A percentile compares a stretch with the other conserved stretches of the same genome.
These are phyloP conservation scores for Daedaleopsis nitida DNA, from an alignment of 768 basidiomycete genomes.

Conservation along the genomic window DNA sequence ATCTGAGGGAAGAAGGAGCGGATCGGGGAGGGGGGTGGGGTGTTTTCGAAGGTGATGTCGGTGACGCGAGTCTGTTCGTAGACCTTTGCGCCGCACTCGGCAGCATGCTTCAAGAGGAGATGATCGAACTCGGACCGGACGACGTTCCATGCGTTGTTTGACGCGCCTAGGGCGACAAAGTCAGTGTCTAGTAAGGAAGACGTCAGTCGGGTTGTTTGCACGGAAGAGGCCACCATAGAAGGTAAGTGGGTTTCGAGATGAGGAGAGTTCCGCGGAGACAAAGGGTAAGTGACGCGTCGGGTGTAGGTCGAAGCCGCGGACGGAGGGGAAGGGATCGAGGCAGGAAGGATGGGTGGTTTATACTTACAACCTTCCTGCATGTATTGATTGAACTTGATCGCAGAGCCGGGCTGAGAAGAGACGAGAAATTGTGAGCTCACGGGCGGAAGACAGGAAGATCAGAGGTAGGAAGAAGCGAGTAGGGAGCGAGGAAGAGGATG, in stretches of 20 bases:
- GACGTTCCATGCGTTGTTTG: constrained; percentile 63
- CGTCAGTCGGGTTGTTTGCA: background rate
- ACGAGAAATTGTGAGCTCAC: constrained; percentile 4
- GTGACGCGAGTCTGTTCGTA: constrained; percentile 50
- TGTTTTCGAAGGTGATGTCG: constrained; percentile 45
- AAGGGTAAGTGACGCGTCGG: background rate
- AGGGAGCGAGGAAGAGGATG: background rate
- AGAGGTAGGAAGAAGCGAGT: background rate
- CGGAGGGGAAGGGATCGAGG: background rate
- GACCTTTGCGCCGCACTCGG: constrained; percentile 46
- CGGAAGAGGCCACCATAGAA: background rate
- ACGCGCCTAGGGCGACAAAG: constrained; percentile 51
- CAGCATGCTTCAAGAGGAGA: constrained; percentile 58
- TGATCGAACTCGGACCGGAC: constrained; percentile 62
- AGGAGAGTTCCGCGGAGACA: background rate
- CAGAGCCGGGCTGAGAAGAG: constrained; percentile 53
- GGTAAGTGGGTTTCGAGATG: background rate
- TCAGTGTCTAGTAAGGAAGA: constrained; percentile 49
- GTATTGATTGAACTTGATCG: constrained; percentile 57
- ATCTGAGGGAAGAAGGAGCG: background rate
- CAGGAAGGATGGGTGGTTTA: background rate
- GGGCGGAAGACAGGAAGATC: no score
- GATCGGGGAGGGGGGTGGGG: constrained; percentile 5
- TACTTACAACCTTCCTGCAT: constrained; percentile 60
- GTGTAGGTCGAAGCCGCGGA: background rate